Evolutionary conservation across 1,284 basidiomycete genomes (phyloP).

Genomic region (Kwoniella shivajii): DNA sequence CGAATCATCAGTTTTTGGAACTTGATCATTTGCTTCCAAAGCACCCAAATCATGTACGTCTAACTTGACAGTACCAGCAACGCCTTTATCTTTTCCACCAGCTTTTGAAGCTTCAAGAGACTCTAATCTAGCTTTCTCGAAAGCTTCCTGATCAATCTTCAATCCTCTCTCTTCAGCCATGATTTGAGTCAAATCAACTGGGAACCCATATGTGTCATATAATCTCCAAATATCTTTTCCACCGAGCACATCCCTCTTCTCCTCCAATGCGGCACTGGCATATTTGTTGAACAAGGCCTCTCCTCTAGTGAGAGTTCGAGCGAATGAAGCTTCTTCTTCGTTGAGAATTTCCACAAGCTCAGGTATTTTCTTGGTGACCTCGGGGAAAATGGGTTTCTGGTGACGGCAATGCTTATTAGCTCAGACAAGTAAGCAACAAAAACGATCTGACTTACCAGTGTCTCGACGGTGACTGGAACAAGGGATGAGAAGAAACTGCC

Average conservation of each 20-base stretch:
- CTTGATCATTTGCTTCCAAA: constrained; percentile 74
- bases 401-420: neutral
- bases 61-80: constrained; percentile 75
- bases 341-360: constrained; percentile 95
- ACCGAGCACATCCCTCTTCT: constrained; percentile 68
- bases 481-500: constrained; percentile 94
- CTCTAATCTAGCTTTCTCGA: constrained; percentile 83
- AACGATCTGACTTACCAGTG: constrained; percentile 65
- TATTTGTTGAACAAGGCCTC: constrained; percentile 96
- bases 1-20: constrained; percentile 94
- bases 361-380: constrained; percentile 78
- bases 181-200: constrained; percentile 90
- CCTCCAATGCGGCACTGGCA: constrained; percentile 68
- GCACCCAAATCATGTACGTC: constrained; percentile 94
- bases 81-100: constrained; percentile 58
- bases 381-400: constrained; percentile 89
- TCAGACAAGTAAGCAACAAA: neutral
- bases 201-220: constrained; percentile 99
- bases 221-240: constrained; percentile 96
- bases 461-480: constrained; percentile 83
- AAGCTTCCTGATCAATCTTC: constrained; percentile 82
- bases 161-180: constrained; percentile 96
- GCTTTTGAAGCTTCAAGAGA: constrained; percentile 92
- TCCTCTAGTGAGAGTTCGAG: constrained; percentile 91
- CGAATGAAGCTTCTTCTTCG: constrained; percentile 97